Percentiles rank a stretch among this genome's conserved stretches.
Conservation (phyloP, 441 rosid genomes). For the Viola pubescens region DNA sequence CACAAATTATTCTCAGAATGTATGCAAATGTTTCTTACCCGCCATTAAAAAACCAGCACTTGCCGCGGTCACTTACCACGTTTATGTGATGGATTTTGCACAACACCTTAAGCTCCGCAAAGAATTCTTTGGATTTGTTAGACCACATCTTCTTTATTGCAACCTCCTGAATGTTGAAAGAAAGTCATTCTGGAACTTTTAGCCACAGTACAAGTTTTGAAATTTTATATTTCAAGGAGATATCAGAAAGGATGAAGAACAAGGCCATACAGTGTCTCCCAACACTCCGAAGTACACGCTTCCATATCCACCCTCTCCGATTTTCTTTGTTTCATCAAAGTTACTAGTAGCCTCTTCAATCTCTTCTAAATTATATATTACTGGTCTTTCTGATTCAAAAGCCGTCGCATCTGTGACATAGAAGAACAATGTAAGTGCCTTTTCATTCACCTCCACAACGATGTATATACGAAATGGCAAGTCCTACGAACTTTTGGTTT, state of each 20-base stretch:
- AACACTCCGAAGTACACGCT: slow-evolving; percentile 45
- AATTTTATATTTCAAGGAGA: neutral
- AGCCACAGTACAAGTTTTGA: neutral
- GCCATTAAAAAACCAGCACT: neutral
- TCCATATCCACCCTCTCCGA: slow-evolving; percentile 58
- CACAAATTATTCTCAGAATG: neutral
- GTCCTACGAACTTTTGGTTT: neutral
- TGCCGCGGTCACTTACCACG: slow-evolving; percentile 36
- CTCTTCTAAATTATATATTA: slow-evolving; percentile 33
- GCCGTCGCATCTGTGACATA: slow-evolving; percentile 25
- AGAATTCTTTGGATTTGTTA: slow-evolving; percentile 56
- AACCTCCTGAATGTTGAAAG: slow-evolving; percentile 35
- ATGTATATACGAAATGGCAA: neutral
- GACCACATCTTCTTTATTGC: slow-evolving; percentile 70
- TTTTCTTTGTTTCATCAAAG: slow-evolving; percentile 44
- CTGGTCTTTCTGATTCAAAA: slow-evolving; percentile 50
- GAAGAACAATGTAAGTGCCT: slow-evolving; percentile 4
- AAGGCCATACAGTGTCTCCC: slow-evolving; percentile 28
- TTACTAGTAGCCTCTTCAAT: slow-evolving; percentile 44
- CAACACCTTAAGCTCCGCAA: slow-evolving; percentile 54
- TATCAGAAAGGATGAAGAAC: slow-evolving; percentile 3
- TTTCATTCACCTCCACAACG: neutral
- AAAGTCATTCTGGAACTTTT: too few species aligned
- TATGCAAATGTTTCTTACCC: neutral
- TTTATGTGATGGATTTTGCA: slow-evolving; percentile 63